Conservation (phyloP, 805 yeast species). For the Cyberlindnera americana region DNA sequence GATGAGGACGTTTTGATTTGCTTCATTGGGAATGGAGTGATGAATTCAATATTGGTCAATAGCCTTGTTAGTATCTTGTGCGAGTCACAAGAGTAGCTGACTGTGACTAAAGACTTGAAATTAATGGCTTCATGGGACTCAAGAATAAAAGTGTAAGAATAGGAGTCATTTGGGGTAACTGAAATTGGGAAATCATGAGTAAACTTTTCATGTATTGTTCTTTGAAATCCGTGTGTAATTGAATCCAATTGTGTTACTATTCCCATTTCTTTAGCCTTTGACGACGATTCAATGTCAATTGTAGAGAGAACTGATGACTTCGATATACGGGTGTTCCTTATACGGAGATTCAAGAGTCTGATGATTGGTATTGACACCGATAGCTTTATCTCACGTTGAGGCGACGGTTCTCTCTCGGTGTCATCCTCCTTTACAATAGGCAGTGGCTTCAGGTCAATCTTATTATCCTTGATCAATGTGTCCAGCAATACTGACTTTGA, state of each 20-base stretch:
- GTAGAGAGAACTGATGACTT: slow-evolving; percentile 46
- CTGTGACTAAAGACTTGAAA: slow-evolving; percentile 18
- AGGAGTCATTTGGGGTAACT: slow-evolving; percentile 27
- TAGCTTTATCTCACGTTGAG: neutral
- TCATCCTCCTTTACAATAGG: neutral
- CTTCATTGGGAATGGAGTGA: slow-evolving; percentile 2
- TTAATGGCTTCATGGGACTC: slow-evolving; percentile 24
- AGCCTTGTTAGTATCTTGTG: slow-evolving; percentile 22
- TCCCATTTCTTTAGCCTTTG: slow-evolving; percentile 30
- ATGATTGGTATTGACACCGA: slow-evolving; percentile 26
- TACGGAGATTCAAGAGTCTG: slow-evolving; percentile 40
- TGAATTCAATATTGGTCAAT: slow-evolving; percentile 20
- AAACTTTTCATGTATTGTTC: slow-evolving; percentile 21
- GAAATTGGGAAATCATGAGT: slow-evolving; percentile 25
- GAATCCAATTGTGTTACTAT: slow-evolving; percentile 16
- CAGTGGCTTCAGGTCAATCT: slow-evolving; percentile 6
- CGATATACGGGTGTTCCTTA: slow-evolving; percentile 46
- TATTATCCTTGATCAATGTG: slow-evolving; percentile 16
- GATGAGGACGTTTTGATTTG: neutral
- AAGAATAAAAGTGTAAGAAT: slow-evolving; percentile 26
- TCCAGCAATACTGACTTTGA: slow-evolving; percentile 16
- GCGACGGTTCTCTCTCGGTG: neutral
- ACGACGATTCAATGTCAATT: slow-evolving; percentile 45
- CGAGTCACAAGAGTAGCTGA: slow-evolving; percentile 29
- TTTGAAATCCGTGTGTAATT: slow-evolving; percentile 21